Percentiles rank a stretch among this genome's conserved stretches.
These are phyloP conservation scores for Gryganskiella cystojenkinii DNA, from an alignment of 192 early-diverging fungal species.

Conservation along the genomic window DNA sequence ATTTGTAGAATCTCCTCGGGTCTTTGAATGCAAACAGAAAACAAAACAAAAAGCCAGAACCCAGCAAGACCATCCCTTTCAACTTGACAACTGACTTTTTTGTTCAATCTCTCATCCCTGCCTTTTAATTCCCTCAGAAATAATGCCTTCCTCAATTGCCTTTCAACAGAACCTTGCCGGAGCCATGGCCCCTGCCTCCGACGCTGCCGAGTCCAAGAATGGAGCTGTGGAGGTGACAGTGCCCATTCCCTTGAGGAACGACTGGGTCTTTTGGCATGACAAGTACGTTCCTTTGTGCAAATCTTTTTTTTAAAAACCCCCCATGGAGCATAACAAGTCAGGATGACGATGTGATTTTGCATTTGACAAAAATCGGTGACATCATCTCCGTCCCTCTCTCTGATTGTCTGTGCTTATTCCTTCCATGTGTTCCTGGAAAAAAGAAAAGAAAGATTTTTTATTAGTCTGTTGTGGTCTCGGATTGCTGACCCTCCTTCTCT, in stretches of 20 bases:
- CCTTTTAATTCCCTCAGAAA: background rate
- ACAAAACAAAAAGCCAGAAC: no score
- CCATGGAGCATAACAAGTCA: no score
- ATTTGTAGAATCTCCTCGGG: no score
- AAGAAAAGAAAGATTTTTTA: background rate
- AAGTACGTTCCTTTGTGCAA: conserved; percentile 33
- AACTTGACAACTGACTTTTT: background rate
- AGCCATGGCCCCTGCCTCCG: conserved; percentile 53
- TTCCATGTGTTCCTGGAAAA: background rate
- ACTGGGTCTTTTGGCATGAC: conserved; percentile 58
- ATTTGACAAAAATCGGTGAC: no score
- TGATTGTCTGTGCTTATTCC: background rate
- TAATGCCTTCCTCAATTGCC: conserved; percentile 49
- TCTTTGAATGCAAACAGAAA: no score
- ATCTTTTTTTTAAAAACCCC: background rate
- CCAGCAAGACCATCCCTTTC: no score
- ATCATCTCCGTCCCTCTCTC: no score
- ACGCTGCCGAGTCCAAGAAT: conserved; percentile 43
- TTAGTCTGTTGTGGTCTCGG: background rate
- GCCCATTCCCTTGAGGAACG: conserved; percentile 48
- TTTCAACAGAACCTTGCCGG: conserved; percentile 45
- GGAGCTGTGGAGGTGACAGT: conserved; percentile 16
- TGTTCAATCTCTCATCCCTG: background rate
- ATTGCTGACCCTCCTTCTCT: background rate
- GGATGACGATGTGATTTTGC: no score